A percentile compares a stretch with the other conserved stretches of the same genome.
phyloP scores from a whole-genome alignment of 1,139 yeast species.

The Hemisphaericaspora xylofermentans region DNA sequence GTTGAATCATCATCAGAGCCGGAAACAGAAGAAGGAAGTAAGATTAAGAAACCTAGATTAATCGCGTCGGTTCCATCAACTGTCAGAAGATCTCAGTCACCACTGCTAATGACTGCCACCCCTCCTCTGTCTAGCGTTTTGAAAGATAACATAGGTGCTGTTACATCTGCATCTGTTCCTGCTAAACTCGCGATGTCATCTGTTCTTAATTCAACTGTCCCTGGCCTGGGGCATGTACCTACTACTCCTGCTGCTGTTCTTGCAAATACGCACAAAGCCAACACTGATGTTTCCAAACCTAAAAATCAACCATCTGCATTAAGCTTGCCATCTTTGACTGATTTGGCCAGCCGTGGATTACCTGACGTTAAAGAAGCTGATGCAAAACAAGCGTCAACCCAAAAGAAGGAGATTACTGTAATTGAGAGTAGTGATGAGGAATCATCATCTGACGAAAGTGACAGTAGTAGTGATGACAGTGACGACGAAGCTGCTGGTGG shows the following conservation, averaged over 20 bases:
- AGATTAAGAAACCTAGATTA: conserved; percentile 14
- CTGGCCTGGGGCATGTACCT: conserved; percentile 2
- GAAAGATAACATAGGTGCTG: conserved; percentile 1
- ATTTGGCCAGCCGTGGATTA: conserved; percentile 55
- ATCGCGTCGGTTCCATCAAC: conserved; percentile 16
- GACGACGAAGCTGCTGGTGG: conserved; percentile 30
- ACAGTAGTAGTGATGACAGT: conserved; percentile 18
- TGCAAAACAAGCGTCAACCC: conserved; percentile 15
- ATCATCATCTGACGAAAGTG: conserved; percentile 16
- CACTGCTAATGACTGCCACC: conserved; percentile 3
- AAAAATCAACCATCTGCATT: conserved; percentile 5
- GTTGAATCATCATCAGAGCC: conserved; percentile 10
- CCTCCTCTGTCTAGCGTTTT: conserved; percentile 1
- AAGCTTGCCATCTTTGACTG: conserved; percentile 49
- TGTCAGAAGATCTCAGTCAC: conserved; percentile 7
- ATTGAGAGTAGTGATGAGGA: conserved; percentile 5
- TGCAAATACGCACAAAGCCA: not conserved
- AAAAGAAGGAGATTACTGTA: conserved; percentile 3
- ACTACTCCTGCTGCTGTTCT: not conserved
- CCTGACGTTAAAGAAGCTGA: conserved; percentile 58
- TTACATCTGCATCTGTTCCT: not conserved
- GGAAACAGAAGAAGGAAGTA: conserved; percentile 9
- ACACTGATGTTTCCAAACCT: conserved; percentile 1
- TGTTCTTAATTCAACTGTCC: not conserved
- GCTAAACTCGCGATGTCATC: not conserved